Conservation (phyloP, 2,329 filamentous ascomycete species). For the Cytospora chrysosperma region DNA sequence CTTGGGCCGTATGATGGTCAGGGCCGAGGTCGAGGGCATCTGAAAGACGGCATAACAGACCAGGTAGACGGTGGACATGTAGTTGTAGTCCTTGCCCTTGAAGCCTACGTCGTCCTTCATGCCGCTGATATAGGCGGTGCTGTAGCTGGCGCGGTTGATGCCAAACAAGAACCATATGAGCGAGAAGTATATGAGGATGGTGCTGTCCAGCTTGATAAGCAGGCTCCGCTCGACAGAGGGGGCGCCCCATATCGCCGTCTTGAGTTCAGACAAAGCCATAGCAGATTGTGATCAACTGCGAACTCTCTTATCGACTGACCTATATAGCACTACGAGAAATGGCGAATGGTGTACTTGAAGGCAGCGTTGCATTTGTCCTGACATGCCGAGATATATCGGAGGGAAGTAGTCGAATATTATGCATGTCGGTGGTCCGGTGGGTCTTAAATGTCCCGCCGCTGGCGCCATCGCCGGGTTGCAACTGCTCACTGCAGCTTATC, state of each 20-base stretch:
- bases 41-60: conserved; percentile 45
- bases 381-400: not conserved
- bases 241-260: conserved; percentile 15
- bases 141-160: conserved; percentile 44
- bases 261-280: conserved; percentile 12
- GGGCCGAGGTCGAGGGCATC: conserved; percentile 42
- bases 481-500: conserved; percentile 4
- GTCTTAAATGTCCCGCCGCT: conserved; percentile 2
- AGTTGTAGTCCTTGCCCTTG: conserved; percentile 41
- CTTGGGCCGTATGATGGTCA: conserved; percentile 33
- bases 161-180: conserved; percentile 49
- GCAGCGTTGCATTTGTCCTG: not conserved
- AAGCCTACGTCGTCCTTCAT: conserved; percentile 40
- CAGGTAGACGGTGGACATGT: conserved; percentile 37
- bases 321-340: not conserved
- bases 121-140: conserved; percentile 42
- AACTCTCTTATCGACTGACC: not conserved
- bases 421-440: too few relatives aligned
- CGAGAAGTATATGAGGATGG: conserved; percentile 44
- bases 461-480: conserved; percentile 15
- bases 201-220: conserved; percentile 41
- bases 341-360: not conserved
- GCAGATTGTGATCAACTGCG: not conserved
- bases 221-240: conserved; percentile 30
- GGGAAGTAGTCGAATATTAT: conserved; percentile 1